Conservation (phyloP, 352 stramenopile genomes). For the Paralagenidium karlingii region DNA sequence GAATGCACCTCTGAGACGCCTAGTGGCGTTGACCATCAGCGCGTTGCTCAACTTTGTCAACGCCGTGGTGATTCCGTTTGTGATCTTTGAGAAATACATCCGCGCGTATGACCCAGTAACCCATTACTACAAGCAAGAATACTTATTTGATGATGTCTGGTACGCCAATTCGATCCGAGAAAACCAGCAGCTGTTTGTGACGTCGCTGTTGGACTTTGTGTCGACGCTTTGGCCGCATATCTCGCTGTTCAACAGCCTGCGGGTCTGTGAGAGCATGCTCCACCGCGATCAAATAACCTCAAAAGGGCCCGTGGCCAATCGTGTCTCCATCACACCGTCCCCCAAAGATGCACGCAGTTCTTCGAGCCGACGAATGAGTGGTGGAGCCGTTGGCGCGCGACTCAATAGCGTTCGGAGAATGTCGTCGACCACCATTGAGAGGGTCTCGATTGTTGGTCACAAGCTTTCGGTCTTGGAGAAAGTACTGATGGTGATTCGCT, state of each 20-base stretch:
- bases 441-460: too few species aligned
- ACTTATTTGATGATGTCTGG: conserved; percentile 25
- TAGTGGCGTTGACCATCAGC: too few species aligned
- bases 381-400: too few species aligned
- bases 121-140: conserved; percentile 14
- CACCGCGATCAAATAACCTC: too few species aligned
- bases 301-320: neutral
- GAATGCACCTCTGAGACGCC: too few species aligned
- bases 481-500: too few species aligned
- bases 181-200: conserved; percentile 23
- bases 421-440: too few species aligned
- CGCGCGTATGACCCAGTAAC: conserved; percentile 12
- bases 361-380: too few species aligned
- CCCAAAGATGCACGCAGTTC: too few species aligned
- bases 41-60: conserved; percentile 11
- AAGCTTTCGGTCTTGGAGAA: too few species aligned
- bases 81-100: conserved; percentile 19
- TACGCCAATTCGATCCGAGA: conserved; percentile 32
- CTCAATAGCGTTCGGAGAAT: neutral
- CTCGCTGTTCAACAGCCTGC: conserved; percentile 8
- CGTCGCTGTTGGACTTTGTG: conserved; percentile 10
- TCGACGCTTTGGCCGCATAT: conserved; percentile 21
- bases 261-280: neutral
- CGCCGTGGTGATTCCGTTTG: conserved; percentile 14
- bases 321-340: neutral